These are phyloP conservation scores for Ceratopteris richardii DNA, from an alignment of 75 land plant genomes.

Conservation along the genomic window DNA sequence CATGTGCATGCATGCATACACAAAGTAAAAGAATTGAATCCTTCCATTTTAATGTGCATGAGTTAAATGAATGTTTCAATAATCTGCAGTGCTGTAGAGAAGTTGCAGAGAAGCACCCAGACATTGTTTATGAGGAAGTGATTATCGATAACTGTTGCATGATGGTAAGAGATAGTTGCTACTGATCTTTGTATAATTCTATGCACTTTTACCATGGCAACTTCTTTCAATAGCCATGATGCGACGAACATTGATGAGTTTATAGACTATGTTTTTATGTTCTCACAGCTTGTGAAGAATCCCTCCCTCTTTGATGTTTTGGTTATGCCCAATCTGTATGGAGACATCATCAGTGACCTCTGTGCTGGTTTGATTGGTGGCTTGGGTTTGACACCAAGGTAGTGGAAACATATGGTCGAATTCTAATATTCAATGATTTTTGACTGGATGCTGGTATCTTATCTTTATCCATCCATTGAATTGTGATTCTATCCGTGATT, in stretches of 20 bases:
- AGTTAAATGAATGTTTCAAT: too few species aligned
- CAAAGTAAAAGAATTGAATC: too few species aligned
- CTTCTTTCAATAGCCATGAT: not conserved
- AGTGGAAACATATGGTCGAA: too few species aligned
- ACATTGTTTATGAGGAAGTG: constrained; percentile 90
- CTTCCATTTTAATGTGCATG: too few species aligned
- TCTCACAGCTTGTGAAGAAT: constrained; percentile 86
- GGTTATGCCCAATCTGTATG: constrained; percentile 97
- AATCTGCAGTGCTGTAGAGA: constrained; percentile 86
- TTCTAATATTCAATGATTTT: too few species aligned
- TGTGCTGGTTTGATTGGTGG: constrained; percentile 98
- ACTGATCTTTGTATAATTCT: not conserved
- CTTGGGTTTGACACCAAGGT: constrained; percentile 95
- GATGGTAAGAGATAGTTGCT: constrained; percentile 98
- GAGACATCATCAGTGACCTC: constrained; percentile 95
- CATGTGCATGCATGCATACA: too few species aligned
- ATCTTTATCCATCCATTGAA: too few species aligned
- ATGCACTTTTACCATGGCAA: not conserved
- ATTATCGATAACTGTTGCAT: constrained; percentile 98
- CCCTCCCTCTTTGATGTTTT: constrained; percentile 91
- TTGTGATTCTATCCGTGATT: constrained; percentile 1
- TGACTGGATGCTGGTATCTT: too few species aligned
- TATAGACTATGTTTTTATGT: not conserved
- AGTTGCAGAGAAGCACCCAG: constrained; percentile 90
- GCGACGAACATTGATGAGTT: not conserved